Evolutionary conservation across 257 asterid genomes (phyloP), one percentile per base, ranked within the genome.

Genomic region (Cinchona pubescens): DNA sequence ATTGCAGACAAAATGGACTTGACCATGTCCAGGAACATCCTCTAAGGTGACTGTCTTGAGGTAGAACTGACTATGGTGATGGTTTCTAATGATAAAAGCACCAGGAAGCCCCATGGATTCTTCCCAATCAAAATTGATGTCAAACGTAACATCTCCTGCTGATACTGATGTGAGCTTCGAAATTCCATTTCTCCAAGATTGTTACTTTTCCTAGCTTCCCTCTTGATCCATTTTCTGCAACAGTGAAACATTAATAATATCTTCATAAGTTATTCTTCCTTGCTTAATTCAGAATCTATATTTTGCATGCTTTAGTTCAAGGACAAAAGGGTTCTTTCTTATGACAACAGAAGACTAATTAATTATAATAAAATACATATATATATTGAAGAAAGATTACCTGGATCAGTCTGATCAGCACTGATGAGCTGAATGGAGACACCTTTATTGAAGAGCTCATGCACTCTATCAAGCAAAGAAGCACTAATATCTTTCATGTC

Each of bases 181-280:
- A n/a, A 1, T 87, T 61, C 97, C 97, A 92, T 6, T 88, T 78
- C 83, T 86, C 91, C 86, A 94, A 63, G 78, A 76, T 74, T 14
- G 93, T 86, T 73, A 81, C 82, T 70, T 89, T 90, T 51, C 98
- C 97, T 27, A 89, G 78, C 78, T 88, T 94, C 72, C 98, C 98
- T 82, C 76, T 88, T 12, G 42, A 56, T 69, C 73, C 85, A 62
- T 84, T 78, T 37, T 34, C 96, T 88, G 78, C 74, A 77, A 63
- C 4, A 62, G 35, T 14, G 16, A 67, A 80, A 30, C 21, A 55
- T 38, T 14, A 49, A 62, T 55, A 32, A 6, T 30, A 46, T 46
- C 18, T 43, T 73, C 53, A 16, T 64, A 37, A 10, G 2, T 55
- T 72, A 68, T 29, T 34, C 72, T 21, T 16, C 0, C 53, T 38